These are phyloP conservation scores for Hordeum marinum DNA, from an alignment of 176 grass and related monocot genomes.

Conservation along the genomic window DNA sequence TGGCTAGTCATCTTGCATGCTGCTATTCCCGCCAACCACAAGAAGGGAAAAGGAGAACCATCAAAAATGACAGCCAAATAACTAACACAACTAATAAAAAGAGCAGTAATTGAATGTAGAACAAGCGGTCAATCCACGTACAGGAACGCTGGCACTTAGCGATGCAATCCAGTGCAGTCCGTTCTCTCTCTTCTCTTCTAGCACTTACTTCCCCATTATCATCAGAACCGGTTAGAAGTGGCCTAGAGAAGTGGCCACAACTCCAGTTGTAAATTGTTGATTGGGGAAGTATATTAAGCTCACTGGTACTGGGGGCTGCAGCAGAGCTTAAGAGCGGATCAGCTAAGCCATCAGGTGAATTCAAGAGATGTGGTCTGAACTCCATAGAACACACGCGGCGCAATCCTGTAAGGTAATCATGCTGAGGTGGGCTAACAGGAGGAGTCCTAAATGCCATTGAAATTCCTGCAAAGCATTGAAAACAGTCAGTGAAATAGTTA, in stretches of 20 bases:
- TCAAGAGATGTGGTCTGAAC: slow-evolving; percentile 73
- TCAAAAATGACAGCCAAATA: slow-evolving; percentile 23
- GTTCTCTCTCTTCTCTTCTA: slow-evolving; percentile 89
- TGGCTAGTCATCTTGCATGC: slow-evolving; percentile 88
- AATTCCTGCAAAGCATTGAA: slow-evolving; percentile 51
- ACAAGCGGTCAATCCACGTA: slow-evolving; percentile 33
- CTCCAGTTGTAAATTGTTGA: slow-evolving; percentile 98
- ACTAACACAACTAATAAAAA: slow-evolving; percentile 18
- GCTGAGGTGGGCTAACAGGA: slow-evolving; percentile 93
- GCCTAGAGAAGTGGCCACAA: slow-evolving; percentile 94
- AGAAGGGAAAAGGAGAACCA: not conserved
- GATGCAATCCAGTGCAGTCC: slow-evolving; percentile 63
- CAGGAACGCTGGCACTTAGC: slow-evolving; percentile 85
- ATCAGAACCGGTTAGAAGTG: slow-evolving; percentile 71
- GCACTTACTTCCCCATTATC: slow-evolving; percentile 74
- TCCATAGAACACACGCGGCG: slow-evolving; percentile 94
- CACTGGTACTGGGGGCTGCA: slow-evolving; percentile 43
- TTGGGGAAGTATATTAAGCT: slow-evolving; percentile 52
- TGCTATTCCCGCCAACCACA: slow-evolving; percentile 33
- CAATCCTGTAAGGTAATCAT: slow-evolving; percentile 77
- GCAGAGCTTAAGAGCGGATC: slow-evolving; percentile 58
- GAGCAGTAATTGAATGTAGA: slow-evolving; percentile 17
- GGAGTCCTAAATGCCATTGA: slow-evolving; percentile 84
- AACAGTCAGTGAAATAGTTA: not conserved
- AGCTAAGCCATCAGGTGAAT: slow-evolving; percentile 83